A percentile compares a stretch with the other conserved stretches of the same genome.
These are phyloP conservation scores for Lojkania enalia DNA, from an alignment of 2,329 filamentous ascomycete species.

Conservation along the genomic window DNA sequence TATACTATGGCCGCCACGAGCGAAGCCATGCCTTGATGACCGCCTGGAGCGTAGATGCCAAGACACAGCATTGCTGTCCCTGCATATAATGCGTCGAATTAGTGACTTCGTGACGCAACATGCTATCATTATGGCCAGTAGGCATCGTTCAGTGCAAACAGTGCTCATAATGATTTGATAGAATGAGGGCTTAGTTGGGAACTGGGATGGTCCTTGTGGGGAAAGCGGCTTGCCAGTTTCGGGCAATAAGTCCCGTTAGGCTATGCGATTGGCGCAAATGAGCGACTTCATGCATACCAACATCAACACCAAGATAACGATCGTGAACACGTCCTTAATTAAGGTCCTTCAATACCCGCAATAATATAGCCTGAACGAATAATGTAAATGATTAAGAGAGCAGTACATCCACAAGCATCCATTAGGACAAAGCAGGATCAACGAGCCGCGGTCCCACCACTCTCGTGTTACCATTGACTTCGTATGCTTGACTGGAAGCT, in stretches of 20 bases:
- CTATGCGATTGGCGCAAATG: constrained; percentile 11
- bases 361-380: constrained; percentile 3
- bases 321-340: constrained; percentile 4
- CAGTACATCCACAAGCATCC: not conserved
- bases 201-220: constrained; percentile 8
- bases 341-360: not conserved
- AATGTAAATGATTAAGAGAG: not conserved
- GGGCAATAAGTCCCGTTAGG: constrained; percentile 19
- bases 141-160: not conserved
- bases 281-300: constrained; percentile 10
- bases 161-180: not conserved
- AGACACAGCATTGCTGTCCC: not conserved
- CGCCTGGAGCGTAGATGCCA: not conserved
- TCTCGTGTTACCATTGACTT: constrained; percentile 1
- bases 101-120: not conserved
- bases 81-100: not conserved
- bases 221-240: constrained; percentile 16
- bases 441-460: constrained; percentile 15
- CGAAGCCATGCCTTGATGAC: not conserved
- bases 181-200: not conserved
- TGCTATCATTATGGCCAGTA: not conserved
- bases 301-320: constrained; percentile 14
- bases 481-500: not conserved
- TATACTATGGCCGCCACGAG: not conserved
- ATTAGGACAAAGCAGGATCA: constrained; percentile 19